Percentiles rank a stretch among this genome's conserved stretches.
Conservation (phyloP, 192 early-diverging fungal species). For the Gigaspora rosea region DNA sequence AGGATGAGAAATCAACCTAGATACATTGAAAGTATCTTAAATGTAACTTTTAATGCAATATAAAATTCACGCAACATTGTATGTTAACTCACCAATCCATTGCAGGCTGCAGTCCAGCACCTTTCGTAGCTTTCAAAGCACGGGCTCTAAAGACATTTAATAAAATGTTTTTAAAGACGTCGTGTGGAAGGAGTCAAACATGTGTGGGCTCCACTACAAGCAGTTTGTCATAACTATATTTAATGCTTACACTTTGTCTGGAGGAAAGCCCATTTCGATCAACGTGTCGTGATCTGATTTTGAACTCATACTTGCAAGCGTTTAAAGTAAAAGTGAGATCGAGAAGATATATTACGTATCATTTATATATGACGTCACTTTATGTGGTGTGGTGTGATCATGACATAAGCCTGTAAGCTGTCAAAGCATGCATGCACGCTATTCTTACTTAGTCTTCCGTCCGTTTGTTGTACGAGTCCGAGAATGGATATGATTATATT, state of each 20-base stretch:
- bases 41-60: background rate
- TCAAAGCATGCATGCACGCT: too few relatives aligned
- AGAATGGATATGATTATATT: too few relatives aligned
- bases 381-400: too few relatives aligned
- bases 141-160: constrained; percentile 34
- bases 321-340: too few relatives aligned
- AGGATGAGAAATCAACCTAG: constrained; percentile 68
- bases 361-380: too few relatives aligned
- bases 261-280: constrained; percentile 72
- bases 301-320: background rate
- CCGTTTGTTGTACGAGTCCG: too few relatives aligned
- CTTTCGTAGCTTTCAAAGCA: constrained; percentile 71
- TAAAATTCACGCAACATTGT: too few relatives aligned
- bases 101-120: constrained; percentile 77
- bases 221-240: too few relatives aligned
- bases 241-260: constrained; percentile 56
- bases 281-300: constrained; percentile 52
- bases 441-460: too few relatives aligned
- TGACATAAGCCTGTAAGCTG: too few relatives aligned
- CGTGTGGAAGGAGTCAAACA: background rate
- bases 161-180: background rate
- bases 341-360: too few relatives aligned
- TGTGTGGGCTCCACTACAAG: too few relatives aligned
- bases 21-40: background rate
- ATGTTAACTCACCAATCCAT: constrained; percentile 73